Percentiles rank a stretch among this genome's conserved stretches.
These are phyloP conservation scores for Sporothrix pallida DNA, from an alignment of 2,329 filamentous ascomycete species.

Conservation along the genomic window DNA sequence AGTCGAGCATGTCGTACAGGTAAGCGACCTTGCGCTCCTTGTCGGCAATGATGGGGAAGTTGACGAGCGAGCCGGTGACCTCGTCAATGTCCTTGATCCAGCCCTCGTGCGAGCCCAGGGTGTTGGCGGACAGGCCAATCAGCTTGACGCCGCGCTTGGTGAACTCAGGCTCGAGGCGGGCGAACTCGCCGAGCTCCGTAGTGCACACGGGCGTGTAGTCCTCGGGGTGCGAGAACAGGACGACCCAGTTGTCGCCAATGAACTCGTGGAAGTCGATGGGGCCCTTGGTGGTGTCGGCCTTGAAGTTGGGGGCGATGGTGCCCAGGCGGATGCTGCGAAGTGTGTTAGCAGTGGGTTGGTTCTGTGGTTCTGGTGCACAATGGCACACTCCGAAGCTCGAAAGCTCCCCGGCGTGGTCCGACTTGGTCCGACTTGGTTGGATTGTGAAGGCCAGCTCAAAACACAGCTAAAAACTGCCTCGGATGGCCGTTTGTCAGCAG, in stretches of 20 bases:
- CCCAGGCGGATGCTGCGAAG: slow-evolving; percentile 65
- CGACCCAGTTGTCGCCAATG: slow-evolving; percentile 77
- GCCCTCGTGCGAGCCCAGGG: slow-evolving; percentile 77
- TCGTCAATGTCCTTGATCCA: slow-evolving; percentile 93
- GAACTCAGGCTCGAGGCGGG: slow-evolving; percentile 88
- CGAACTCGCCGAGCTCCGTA: slow-evolving; percentile 88
- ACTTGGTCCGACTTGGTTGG: too few species aligned
- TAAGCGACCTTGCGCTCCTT: slow-evolving; percentile 77
- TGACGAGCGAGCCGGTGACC: slow-evolving; percentile 71
- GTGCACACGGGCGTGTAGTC: slow-evolving; percentile 97
- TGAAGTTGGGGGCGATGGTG: slow-evolving; percentile 77
- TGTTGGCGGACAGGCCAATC: slow-evolving; percentile 89
- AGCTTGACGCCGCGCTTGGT: slow-evolving; percentile 86
- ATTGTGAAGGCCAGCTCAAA: too few species aligned
- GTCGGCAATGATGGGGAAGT: slow-evolving; percentile 83
- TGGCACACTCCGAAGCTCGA: too few species aligned
- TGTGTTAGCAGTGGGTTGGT: slow-evolving; percentile 24
- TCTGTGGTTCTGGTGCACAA: too few species aligned
- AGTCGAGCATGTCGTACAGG: slow-evolving; percentile 82
- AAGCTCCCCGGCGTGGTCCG: too few species aligned
- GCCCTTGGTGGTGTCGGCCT: slow-evolving; percentile 78
- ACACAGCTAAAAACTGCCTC: neutral
- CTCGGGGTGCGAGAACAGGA: slow-evolving; percentile 84
- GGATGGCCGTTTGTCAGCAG: slow-evolving; percentile 10
- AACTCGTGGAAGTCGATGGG: slow-evolving; percentile 84